Evolutionary conservation across 2,329 filamentous ascomycete species (phyloP), one percentile per base, ranked within the genome.

Genomic region (Cercospora sp.): DNA sequence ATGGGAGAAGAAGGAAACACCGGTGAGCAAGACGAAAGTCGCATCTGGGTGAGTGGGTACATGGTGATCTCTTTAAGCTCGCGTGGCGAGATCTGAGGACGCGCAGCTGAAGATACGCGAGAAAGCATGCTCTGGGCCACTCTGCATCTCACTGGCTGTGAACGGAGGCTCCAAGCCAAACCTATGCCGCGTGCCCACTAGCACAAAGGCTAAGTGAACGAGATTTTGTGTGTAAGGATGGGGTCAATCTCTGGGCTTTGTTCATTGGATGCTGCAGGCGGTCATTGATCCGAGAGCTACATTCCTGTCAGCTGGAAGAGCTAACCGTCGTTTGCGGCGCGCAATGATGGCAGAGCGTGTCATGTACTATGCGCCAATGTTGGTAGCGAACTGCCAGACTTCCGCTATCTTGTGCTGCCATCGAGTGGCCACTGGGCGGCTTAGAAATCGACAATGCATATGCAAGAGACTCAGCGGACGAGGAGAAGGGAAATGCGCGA

Each of bases 331-430:
- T 58, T 58, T 58, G 26, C 53, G 26, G 55, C 16, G 55, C 55
- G 55, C 55, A 37, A 59, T 59, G 55, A 59, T 59, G 55, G 55
- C 55, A 37, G 55, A 59, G 28, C 30, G 55, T 37, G 30, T 37
- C 55, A 59, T 24, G 55, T 59, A 21, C 55, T 28, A 59, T 59
- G 55, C 55, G 55, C 55, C 30, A 59, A 37, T 59, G 55, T 59
- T 37, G 55, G 28, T 59, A 59, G 55, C 55, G 55, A 59, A n/a
- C 5, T 18, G 24, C 28, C 8, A 9, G 30, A 21, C 8, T 7
- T 55, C 24, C 24, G 49, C 16, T 55, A 28, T 55, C 45, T 49
- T 53, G 12, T 28, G 12, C 21, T 13, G 49, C 21, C 21, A 28
- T 53, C 21, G 24, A n/a, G 49, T 26, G 49, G 45, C 12, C 26